A percentile compares a stretch with the other conserved stretches of the same genome.
Conservation (phyloP, 495 filamentous ascomycete species). For the Neurospora sp. region DNA sequence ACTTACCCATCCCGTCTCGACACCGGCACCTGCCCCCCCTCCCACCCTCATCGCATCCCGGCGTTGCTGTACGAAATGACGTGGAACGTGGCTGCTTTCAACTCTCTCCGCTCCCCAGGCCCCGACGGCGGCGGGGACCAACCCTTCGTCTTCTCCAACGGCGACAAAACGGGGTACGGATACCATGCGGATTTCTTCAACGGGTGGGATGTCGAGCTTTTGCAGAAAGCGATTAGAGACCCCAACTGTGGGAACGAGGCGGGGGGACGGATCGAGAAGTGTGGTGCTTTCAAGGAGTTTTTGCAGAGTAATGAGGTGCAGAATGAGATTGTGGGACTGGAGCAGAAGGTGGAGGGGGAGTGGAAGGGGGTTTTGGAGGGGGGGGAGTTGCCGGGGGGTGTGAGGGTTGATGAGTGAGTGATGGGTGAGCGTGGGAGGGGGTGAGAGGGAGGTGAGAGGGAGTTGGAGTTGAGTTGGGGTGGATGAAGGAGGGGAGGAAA, state of each 20-base stretch:
- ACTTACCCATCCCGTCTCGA: slow-evolving; percentile 40
- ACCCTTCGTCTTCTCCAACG: slow-evolving; percentile 46
- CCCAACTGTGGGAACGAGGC: slow-evolving; percentile 34
- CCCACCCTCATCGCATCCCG: slow-evolving; percentile 48
- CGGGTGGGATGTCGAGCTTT: slow-evolving; percentile 49
- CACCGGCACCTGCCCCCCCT: slow-evolving; percentile 38
- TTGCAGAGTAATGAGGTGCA: slow-evolving; percentile 1
- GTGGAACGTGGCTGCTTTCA: slow-evolving; percentile 46
- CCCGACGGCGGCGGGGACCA: too few species aligned
- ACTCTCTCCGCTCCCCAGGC: slow-evolving; percentile 17
- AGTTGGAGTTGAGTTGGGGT: not conserved
- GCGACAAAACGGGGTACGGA: slow-evolving; percentile 34
- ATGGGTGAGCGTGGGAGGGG: not conserved
- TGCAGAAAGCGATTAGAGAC: slow-evolving; percentile 38
- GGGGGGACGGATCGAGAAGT: slow-evolving; percentile 29
- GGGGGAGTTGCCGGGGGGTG: not conserved
- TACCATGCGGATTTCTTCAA: slow-evolving; percentile 56
- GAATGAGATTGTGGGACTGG: not conserved
- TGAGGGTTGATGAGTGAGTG: not conserved
- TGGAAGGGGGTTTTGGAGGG: not conserved
- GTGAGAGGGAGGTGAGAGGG: not conserved
- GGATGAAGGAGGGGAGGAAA: not conserved
- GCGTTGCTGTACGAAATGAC: slow-evolving; percentile 56
- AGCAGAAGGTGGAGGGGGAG: not conserved
- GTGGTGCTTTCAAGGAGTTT: slow-evolving; percentile 29